Percentiles rank a stretch among this genome's conserved stretches.
These are phyloP conservation scores for Periglandula ipomoeae DNA, from an alignment of 2,329 filamentous ascomycete species.

Conservation along the genomic window DNA sequence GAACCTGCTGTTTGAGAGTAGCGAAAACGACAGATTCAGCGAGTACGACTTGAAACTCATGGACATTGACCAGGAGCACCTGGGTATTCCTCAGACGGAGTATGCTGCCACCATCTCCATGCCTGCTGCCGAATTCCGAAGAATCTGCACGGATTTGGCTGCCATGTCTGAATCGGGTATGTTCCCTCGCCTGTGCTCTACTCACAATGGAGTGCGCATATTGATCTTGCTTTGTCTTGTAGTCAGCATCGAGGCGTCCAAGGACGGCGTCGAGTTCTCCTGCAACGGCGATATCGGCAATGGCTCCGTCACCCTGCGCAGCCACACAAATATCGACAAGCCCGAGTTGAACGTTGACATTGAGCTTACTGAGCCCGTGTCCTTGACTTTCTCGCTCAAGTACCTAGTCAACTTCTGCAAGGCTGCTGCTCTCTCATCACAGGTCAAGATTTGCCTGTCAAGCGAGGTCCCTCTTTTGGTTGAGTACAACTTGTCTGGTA, in stretches of 20 bases:
- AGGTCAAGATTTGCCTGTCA: slow-evolving; percentile 88
- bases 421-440: slow-evolving; percentile 70
- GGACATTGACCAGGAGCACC: slow-evolving; percentile 99
- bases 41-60: slow-evolving; percentile 99
- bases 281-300: slow-evolving; percentile 94
- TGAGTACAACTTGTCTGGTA: slow-evolving; percentile 74
- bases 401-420: slow-evolving; percentile 99
- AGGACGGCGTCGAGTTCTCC: slow-evolving; percentile 94
- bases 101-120: slow-evolving; percentile 87
- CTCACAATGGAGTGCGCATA: not conserved
- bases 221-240: not conserved
- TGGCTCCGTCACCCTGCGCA: slow-evolving; percentile 83
- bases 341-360: slow-evolving; percentile 79
- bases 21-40: slow-evolving; percentile 79
- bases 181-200: not conserved
- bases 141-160: slow-evolving; percentile 87
- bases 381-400: slow-evolving; percentile 95
- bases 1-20: slow-evolving; percentile 91
- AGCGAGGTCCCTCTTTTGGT: slow-evolving; percentile 94
- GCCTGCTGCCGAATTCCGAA: slow-evolving; percentile 83
- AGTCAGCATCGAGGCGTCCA: slow-evolving; percentile 94
- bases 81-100: slow-evolving; percentile 98
- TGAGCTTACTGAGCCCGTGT: slow-evolving; percentile 82
- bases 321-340: slow-evolving; percentile 84
- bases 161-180: slow-evolving; percentile 92